Evolutionary conservation across 257 asterid genomes (phyloP), one percentile per base, ranked within the genome.

Genomic region (Ehretia macrophylla): DNA sequence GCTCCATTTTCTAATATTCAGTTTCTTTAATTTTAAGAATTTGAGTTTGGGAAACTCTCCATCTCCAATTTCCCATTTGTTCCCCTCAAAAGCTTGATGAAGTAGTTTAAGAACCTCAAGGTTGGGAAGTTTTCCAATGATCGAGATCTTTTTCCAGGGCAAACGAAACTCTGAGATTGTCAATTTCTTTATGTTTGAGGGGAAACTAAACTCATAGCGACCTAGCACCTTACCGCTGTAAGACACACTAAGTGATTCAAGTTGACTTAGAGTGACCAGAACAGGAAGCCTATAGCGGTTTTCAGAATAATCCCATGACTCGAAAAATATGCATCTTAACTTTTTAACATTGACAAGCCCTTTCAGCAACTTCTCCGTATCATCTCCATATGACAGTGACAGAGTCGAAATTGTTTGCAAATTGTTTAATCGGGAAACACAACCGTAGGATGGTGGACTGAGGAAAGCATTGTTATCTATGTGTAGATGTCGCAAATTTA

Each of bases 321-420:
- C 19, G 4, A 17, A 32, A 44, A 60, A 53, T 27, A 53, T 40
- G 62, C 66, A 40, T 37, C 16, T 62, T 17, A 68, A 19, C 8
- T 52, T 68, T n/a, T 62, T 21, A 10, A 67, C 65, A 60, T 59
- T 51, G 4, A 67, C 60, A 18, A 51, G 38, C 51, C 16, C 40
- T 13, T 13, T 38, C 5, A 68, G 1, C 0, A 38, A 12, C 48
- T 59, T 39, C 10, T 13, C n/a, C 2, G 44, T 44, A 17, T 19
- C 32, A 10, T 40, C 48, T 0, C 51, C 42, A 19, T 18, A 55
- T 8, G 72, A 46, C 45, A 60, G 39, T 1, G 27, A 20, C 17
- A 64, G 40, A 8, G 57, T 17, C 11, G 72, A 68, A 17, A 68
- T 21, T 18, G 44, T 66, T 55, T 47, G 51, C 53, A 66, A 39